Evolutionary conservation across 75 land plant species (phyloP).

Genomic region (Cryptomeria japonica): DNA sequence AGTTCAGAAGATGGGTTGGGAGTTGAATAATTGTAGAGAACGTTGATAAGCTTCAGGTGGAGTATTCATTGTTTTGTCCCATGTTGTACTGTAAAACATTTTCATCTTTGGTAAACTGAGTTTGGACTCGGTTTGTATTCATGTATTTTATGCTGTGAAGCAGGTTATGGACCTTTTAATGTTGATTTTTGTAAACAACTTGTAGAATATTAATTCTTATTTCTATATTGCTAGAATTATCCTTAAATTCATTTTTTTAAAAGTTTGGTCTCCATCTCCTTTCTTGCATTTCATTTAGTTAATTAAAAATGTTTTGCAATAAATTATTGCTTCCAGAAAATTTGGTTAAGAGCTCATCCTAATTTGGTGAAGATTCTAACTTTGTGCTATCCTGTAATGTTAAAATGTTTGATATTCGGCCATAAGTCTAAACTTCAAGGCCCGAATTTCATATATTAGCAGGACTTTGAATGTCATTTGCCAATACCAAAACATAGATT

Average conservation of each 20-base stretch:
- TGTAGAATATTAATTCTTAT: background rate
- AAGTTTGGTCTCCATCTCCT: background rate
- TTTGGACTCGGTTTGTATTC: background rate
- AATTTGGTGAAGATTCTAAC: too few species aligned
- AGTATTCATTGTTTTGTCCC: slow-evolving; percentile 6
- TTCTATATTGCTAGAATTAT: background rate
- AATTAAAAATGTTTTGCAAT: background rate
- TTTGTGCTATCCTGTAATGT: background rate
- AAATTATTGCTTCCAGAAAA: background rate
- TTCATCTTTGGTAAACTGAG: background rate
- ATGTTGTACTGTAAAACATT: slow-evolving; percentile 2
- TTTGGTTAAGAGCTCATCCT: background rate
- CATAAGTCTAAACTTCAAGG: background rate
- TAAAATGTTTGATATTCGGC: background rate
- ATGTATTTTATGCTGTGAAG: background rate
- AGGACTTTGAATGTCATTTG: background rate
- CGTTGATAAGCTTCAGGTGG: slow-evolving; percentile 2
- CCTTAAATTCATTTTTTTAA: background rate
- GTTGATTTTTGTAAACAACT: background rate
- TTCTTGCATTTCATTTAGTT: background rate
- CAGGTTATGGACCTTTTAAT: background rate
- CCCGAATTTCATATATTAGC: background rate
- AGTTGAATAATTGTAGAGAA: slow-evolving; percentile 6
- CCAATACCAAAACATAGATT: background rate
- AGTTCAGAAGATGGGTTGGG: slow-evolving; percentile 5